A percentile compares a stretch with the other conserved stretches of the same genome.
These are phyloP conservation scores for Erysimum pusillum DNA, from an alignment of 441 rosid species.

Conservation along the genomic window DNA sequence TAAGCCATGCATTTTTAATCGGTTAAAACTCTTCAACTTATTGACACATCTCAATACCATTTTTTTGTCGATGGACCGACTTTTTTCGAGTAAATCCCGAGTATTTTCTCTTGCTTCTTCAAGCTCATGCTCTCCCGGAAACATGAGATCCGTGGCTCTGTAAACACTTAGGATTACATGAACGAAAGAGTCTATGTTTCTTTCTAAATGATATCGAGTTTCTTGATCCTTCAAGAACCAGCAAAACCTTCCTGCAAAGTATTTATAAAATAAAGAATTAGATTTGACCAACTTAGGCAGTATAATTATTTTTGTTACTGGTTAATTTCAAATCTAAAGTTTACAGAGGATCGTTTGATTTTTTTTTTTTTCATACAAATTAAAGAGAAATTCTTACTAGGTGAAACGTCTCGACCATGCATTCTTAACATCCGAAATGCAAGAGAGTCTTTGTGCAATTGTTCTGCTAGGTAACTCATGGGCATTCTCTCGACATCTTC, in stretches of 20 bases:
- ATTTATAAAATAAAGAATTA: not conserved
- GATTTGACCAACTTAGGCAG: not conserved
- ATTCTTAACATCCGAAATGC: conserved; percentile 64
- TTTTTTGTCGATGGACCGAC: not conserved
- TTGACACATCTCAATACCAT: conserved; percentile 35
- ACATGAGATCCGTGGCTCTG: conserved; percentile 66
- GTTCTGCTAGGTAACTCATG: conserved; percentile 22
- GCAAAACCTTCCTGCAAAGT: conserved; percentile 57
- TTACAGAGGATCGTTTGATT: not conserved
- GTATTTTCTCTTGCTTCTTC: conserved; percentile 62
- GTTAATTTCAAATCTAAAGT: not conserved
- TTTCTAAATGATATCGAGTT: conserved; percentile 43
- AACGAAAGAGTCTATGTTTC: conserved; percentile 47
- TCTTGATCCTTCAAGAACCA: conserved; percentile 61
- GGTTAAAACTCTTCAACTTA: not conserved
- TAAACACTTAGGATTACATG: conserved; percentile 56
- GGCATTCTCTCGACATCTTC: conserved; percentile 27
- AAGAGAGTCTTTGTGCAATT: conserved; percentile 59
- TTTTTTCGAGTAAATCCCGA: conserved; percentile 50
- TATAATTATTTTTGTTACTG: too few relatives aligned
- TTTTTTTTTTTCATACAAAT: not conserved
- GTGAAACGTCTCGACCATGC: conserved; percentile 59
- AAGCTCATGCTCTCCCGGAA: conserved; percentile 56
- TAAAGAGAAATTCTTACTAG: conserved; percentile 45
- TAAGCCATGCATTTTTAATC: not conserved